A percentile compares a stretch with the other conserved stretches of the same genome.
phyloP scores from a whole-genome alignment of 176 grass and related monocot genomes.

The Zoysia pacifica region DNA sequence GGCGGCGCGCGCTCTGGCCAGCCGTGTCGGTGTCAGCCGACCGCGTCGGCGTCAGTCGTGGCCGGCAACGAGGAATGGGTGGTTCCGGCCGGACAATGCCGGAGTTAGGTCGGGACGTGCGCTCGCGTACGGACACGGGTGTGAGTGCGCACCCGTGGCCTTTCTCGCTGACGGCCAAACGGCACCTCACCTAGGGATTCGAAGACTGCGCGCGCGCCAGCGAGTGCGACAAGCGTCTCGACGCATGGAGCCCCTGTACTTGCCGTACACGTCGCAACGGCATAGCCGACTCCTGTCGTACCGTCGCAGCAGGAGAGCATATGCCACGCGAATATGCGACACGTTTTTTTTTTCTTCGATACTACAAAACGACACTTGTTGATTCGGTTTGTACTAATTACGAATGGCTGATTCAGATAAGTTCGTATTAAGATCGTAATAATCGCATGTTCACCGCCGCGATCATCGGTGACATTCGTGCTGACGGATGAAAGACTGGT shows the following conservation, averaged over 20 bases:
- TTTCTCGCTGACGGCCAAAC: not conserved
- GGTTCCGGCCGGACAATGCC: not conserved
- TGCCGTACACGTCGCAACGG: constrained; percentile 10
- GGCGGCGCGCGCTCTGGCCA: not conserved
- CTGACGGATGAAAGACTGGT: not conserved
- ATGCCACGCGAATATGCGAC: not conserved
- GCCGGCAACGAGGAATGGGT: constrained; percentile 14
- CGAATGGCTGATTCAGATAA: no score
- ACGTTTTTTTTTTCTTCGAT: not conserved
- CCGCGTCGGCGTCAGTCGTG: constrained; percentile 17
- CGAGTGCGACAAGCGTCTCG: not conserved
- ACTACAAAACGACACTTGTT: not conserved
- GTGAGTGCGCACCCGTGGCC: not conserved
- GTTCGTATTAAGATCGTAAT: no score
- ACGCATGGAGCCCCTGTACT: not conserved
- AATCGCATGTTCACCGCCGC: no score
- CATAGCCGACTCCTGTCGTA: not conserved
- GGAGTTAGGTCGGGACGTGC: constrained; percentile 20
- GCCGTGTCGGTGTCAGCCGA: not conserved
- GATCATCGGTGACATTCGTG: no score
- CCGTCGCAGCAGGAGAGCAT: not conserved
- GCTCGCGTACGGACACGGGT: not conserved
- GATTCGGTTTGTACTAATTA: not conserved
- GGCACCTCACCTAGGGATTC: no score
- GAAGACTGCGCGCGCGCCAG: not conserved